A percentile compares a stretch with the other conserved stretches of the same genome.
Conservation (phyloP, 163 green algal genomes). For the Volvox carteri region DNA sequence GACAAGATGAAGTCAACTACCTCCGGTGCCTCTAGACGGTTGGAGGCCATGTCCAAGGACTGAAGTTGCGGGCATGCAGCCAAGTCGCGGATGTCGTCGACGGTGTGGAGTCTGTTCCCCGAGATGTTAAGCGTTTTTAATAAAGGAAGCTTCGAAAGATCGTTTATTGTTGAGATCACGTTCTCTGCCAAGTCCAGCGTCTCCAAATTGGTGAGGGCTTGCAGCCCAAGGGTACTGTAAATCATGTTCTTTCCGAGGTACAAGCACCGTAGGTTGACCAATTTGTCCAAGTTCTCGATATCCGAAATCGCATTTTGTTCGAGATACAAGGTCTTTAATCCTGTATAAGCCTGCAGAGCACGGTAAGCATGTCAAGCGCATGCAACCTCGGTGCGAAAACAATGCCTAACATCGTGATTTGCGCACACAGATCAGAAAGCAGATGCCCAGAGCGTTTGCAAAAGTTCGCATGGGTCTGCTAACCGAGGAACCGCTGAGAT, state of each 20-base stretch:
- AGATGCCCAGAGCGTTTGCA: background rate
- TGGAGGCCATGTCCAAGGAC: constrained; percentile 77
- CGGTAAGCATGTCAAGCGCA: constrained; percentile 11
- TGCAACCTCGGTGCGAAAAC: background rate
- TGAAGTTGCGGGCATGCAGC: constrained; percentile 62
- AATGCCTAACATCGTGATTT: background rate
- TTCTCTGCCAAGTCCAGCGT: constrained; percentile 83
- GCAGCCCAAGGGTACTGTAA: constrained; percentile 68
- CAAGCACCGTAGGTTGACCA: constrained; percentile 79
- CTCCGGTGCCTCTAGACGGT: constrained; percentile 69
- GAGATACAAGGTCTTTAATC: constrained; percentile 84
- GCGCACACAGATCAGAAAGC: background rate
- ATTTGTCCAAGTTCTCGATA: constrained; percentile 75
- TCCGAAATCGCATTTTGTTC: constrained; percentile 81
- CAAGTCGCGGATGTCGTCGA: constrained; percentile 68
- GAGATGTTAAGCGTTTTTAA: constrained; percentile 76
- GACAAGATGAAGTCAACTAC: constrained; percentile 63
- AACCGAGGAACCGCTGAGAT: background rate
- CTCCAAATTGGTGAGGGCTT: constrained; percentile 73
- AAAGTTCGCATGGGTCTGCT: background rate
- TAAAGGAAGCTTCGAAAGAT: constrained; percentile 62
- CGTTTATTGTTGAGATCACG: constrained; percentile 68
- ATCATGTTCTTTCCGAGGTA: constrained; percentile 86
- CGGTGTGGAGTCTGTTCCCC: constrained; percentile 72
- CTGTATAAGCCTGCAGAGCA: constrained; percentile 78